Conservation (phyloP, 768 basidiomycete species). For the Fomitopsis pulvina region DNA sequence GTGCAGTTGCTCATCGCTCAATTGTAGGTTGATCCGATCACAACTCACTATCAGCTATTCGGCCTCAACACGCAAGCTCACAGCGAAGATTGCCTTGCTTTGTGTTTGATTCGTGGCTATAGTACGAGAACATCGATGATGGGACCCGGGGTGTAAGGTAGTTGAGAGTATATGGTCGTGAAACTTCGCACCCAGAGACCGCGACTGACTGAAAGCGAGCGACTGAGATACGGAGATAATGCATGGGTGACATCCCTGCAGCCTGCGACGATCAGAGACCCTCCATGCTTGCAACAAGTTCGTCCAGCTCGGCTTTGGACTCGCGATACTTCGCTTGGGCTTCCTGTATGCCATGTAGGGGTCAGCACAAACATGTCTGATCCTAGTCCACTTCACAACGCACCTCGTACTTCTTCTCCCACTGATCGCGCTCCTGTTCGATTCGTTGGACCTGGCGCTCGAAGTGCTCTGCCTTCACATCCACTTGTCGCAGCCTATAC, state of each 20-base stretch:
- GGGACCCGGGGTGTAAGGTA: constrained; percentile 2
- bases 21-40: background rate
- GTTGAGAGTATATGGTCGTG: background rate
- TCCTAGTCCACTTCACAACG: constrained; percentile 17
- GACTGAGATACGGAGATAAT: background rate
- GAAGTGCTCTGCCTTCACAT: constrained; percentile 98
- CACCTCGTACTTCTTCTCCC: constrained; percentile 96
- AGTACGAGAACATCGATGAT: background rate
- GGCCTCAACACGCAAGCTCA: background rate
- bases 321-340: constrained; percentile 58
- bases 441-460: constrained; percentile 83
- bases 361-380: constrained; percentile 6
- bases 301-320: constrained; percentile 78
- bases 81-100: background rate
- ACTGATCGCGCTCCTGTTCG: constrained; percentile 86
- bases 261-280: constrained; percentile 17
- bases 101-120: constrained; percentile 1
- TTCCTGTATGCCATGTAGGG: constrained; percentile 43
- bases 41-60: background rate
- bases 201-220: background rate
- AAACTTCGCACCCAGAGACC: background rate
- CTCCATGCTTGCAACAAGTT: constrained; percentile 74
- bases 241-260: background rate
- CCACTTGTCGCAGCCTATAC: constrained; percentile 84
- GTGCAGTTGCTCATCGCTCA: background rate